Percentiles rank a stretch among this genome's conserved stretches.
Evolutionary conservation across 116 monocot species (phyloP).

Genomic region (Papilionanthe hybrid): DNA sequence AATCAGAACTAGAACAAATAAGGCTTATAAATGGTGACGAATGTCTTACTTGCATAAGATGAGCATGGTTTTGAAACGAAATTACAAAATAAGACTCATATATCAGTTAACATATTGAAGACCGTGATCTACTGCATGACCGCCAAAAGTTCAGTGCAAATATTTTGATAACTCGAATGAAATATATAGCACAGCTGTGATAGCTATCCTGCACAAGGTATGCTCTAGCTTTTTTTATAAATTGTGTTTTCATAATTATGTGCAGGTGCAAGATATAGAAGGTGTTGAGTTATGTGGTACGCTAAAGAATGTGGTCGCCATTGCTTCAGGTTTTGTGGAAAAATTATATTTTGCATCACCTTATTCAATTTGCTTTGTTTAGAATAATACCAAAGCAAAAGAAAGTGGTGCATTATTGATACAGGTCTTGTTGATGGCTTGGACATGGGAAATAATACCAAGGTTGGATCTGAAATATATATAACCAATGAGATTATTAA

Average conservation of each 20-base stretch:
- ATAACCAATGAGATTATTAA: neutral
- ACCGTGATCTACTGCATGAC: no score
- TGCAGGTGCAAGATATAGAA: constrained; percentile 79
- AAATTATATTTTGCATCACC: neutral
- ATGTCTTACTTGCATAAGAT: no score
- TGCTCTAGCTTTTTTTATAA: neutral
- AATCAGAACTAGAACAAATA: neutral
- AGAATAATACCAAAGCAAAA: neutral
- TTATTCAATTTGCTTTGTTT: neutral
- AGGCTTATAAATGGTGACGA: neutral
- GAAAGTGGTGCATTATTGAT: neutral
- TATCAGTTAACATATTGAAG: no score
- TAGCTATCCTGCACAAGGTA: neutral
- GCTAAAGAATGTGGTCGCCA: constrained; percentile 85
- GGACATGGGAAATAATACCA: constrained; percentile 94
- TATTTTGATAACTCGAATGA: no score
- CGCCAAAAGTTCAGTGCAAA: no score
- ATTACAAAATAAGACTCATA: no score
- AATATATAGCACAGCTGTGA: neutral
- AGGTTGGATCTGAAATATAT: constrained; percentile 41
- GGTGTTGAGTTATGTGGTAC: constrained; percentile 93
- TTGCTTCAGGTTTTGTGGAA: constrained; percentile 65
- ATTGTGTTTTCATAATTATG: neutral
- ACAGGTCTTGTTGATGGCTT: constrained; percentile 89
- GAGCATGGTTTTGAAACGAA: no score